phyloP scores from a whole-genome alignment of 2,329 filamentous ascomycete genomes.

The Chaetomium sp. region DNA sequence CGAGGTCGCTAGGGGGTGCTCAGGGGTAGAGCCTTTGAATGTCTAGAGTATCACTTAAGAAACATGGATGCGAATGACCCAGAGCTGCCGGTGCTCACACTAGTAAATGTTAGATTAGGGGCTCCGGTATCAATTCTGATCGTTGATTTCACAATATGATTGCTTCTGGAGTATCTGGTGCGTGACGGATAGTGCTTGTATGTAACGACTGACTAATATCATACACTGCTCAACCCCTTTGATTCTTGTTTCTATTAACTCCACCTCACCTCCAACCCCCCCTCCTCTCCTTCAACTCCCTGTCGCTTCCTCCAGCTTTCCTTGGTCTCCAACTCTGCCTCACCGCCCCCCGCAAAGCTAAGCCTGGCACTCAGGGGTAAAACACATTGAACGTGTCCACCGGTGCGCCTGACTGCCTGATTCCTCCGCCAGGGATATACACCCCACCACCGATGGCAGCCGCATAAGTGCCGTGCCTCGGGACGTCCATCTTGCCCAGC shows the following conservation, averaged over 20 bases:
- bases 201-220: neutral
- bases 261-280: neutral
- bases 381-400: constrained; percentile 1
- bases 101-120: neutral
- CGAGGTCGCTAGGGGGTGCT: too few relatives aligned
- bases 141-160: too few relatives aligned
- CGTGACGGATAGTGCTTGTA: neutral
- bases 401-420: neutral
- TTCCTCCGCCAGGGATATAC: neutral
- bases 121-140: neutral
- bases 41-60: too few relatives aligned
- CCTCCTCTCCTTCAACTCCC: too few relatives aligned
- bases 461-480: constrained; percentile 3
- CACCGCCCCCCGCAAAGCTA: neutral
- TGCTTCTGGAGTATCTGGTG: neutral
- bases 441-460: neutral
- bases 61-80: too few relatives aligned
- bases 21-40: too few relatives aligned
- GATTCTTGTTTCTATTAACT: neutral
- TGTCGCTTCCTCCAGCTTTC: too few relatives aligned
- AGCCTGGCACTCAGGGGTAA: neutral
- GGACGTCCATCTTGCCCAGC: neutral
- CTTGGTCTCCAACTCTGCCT: neutral
- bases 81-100: too few relatives aligned
- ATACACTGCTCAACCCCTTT: neutral